Evolutionary conservation across 164 flowering plant species (phyloP), one percentile per base, ranked within the genome.

Genomic region (Vitis rotundifolia): DNA sequence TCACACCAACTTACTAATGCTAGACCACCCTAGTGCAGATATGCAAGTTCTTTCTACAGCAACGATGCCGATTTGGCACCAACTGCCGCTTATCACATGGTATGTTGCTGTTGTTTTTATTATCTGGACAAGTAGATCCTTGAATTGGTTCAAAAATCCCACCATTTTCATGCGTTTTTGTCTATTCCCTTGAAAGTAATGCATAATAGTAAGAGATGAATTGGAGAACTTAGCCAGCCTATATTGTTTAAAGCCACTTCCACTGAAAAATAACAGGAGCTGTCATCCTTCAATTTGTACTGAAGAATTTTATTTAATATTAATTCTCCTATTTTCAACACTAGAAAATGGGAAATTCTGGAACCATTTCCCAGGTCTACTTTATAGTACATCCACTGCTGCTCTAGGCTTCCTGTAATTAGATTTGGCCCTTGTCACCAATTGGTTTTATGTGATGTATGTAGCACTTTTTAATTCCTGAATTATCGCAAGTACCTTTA

Each of bases 61-160:
- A 91, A 80, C 86, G 98, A 44, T 95, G 99, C 84, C 91, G 97
- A 74, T 93, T 93, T 90, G 98, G 98, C 80, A 72, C 84, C 81
- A 88, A 70, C 75, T 95, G 99, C 89, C 97, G 97, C 84, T 79
- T 83, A 75, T 95, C 98, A 59, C 99, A 95, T 91, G 99, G 99
- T 94, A 94, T 84, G 96, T 83, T 80, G 58, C 61, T 61, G 59
- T 73, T 59, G 51, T 74, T 68, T 70, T 57, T 51, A 52, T 68
- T 28, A 18, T 65, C 22, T 53, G 47, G 70, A 70, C 58, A 51
- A 28, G 10, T 63, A 4, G 51, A 59, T 71, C 49, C 61, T 22
- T 7, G 56, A 57, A 13, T n/a, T 68, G 59, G 58, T 51, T 59
- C 64, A 28, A 22, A 52, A 44, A 5, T 11, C 11, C 58, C 16